Base-by-base conservation (phyloP, 2,329 filamentous ascomycete species). In the Zopfia rhizophila region DNA sequence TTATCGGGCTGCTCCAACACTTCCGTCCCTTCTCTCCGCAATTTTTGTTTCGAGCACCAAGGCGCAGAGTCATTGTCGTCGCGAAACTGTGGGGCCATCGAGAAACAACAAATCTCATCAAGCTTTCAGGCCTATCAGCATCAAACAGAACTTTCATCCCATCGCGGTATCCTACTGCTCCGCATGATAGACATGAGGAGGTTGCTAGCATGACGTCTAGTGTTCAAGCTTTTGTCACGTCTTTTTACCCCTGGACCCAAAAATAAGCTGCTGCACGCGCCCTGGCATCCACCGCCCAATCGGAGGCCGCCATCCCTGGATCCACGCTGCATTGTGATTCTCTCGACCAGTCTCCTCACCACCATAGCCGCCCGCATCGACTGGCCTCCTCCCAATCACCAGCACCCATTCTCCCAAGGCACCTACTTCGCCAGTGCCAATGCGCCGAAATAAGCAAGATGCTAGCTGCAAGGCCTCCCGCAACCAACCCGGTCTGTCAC, bases 331-430 rank as follows among this genome's bases (percentile, higher is more conserved):
- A 69, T 25, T 48, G 60, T 64, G 56, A 61, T 63, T 38, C 22
- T 39, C n/a, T 16, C 22, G 18, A 21, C 44, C 47, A 49, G 51
- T 58, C 52, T 49, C 42, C 56, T 62, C 56, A 63, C 57, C 58
- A 62, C 51, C 55, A 58, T 62, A 70, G 61, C 60, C 67, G 67
- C 66, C 66, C 56, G 28, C 48, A 40, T 13, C 42, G 47, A 48
- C 49, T 39, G 41, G 48, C 42, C 24, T 19, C 45, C 54, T 58
- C 45, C 66, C 66, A 69, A 70, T 70, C 55, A 60, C 48, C 52
- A 53, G 48, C 45, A 41, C 45, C 47, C 47, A 51, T 50, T 29
- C 19, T 33, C 40, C 62, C 63, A 68, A 68, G 65, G 13, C 30
- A 38, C 38, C 48, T 45, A 50, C 48, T 39, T 35, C 47, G 38